A percentile compares a stretch with the other conserved stretches of the same genome.
phyloP scores from a whole-genome alignment of 257 asterid species.

The Capsicum pubescens region DNA sequence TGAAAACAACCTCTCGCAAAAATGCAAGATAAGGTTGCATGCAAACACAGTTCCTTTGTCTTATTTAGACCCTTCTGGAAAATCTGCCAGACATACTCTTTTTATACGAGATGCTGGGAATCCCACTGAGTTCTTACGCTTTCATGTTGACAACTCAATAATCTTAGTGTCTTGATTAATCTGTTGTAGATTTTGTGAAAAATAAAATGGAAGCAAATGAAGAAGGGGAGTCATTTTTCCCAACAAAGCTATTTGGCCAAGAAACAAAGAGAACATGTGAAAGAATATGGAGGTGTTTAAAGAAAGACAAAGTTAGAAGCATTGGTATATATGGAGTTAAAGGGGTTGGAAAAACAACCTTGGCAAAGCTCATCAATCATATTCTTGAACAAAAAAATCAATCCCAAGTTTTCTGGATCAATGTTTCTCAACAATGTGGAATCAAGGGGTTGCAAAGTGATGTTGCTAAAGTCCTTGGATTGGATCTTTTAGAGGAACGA shows the following conservation, averaged over 20 bases:
- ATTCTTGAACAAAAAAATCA: conserved; percentile 34
- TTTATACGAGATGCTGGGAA: no score
- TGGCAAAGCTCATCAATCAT: conserved; percentile 29
- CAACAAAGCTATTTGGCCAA: conserved; percentile 35
- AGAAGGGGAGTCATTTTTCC: conserved; percentile 32
- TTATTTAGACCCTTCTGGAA: no score
- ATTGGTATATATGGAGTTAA: conserved; percentile 42
- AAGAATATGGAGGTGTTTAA: conserved; percentile 36
- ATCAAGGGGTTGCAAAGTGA: conserved; percentile 28
- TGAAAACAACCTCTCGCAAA: background rate
- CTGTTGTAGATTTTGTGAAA: background rate
- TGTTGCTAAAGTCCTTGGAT: conserved; percentile 27
- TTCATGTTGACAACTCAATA: no score
- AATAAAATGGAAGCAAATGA: background rate
- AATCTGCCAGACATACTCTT: no score
- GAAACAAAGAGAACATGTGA: conserved; percentile 30
- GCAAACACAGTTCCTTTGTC: background rate
- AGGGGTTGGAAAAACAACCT: conserved; percentile 40
- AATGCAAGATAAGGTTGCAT: background rate
- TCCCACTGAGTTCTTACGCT: no score
- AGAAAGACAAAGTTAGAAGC: conserved; percentile 23
- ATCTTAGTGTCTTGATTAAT: background rate
- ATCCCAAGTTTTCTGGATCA: conserved; percentile 37
- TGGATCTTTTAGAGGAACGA: conserved; percentile 6
- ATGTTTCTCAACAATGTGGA: conserved; percentile 34